Conservation (phyloP, 2,329 filamentous ascomycete species). For the Calycina marina region DNA sequence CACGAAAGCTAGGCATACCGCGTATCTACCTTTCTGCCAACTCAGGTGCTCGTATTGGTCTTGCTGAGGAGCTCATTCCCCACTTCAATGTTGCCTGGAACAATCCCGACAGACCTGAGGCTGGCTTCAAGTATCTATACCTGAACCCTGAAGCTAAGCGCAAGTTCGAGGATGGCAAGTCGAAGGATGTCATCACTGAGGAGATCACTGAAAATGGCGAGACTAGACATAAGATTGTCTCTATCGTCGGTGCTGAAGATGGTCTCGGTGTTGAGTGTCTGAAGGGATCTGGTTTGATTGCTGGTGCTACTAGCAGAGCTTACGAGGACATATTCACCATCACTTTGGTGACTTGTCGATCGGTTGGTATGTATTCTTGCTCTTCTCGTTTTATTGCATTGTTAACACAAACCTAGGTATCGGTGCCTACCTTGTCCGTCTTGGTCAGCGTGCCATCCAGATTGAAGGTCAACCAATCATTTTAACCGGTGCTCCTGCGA, state of each 20-base stretch:
- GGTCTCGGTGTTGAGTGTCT: constrained; percentile 96
- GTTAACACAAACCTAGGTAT: constrained; percentile 46
- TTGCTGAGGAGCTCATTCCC: constrained; percentile 92
- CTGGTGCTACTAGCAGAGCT: constrained; percentile 87
- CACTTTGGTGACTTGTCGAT: constrained; percentile 93
- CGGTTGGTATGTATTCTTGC: constrained; percentile 51
- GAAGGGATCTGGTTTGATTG: constrained; percentile 93
- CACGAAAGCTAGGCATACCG: constrained; percentile 84
- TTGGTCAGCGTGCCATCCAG: constrained; percentile 95
- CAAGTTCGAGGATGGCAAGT: constrained; percentile 66
- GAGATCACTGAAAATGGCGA: constrained; percentile 75
- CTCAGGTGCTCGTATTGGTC: constrained; percentile 91
- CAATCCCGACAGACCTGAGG: constrained; percentile 62
- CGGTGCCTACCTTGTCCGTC: constrained; percentile 94
- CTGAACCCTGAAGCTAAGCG: constrained; percentile 75
- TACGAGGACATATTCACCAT: constrained; percentile 99
- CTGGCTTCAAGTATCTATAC: constrained; percentile 95
- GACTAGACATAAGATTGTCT: constrained; percentile 84
- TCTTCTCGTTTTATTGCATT: not conserved
- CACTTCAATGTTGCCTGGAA: constrained; percentile 98
- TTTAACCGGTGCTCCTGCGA: constrained; percentile 86
- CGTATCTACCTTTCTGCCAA: constrained; percentile 97
- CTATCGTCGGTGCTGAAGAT: constrained; percentile 84
- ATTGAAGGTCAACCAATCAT: constrained; percentile 99
- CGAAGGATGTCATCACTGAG: constrained; percentile 74